phyloP scores from a whole-genome alignment of 2,329 filamentous ascomycete species.

The Exophiala alcalophila region DNA sequence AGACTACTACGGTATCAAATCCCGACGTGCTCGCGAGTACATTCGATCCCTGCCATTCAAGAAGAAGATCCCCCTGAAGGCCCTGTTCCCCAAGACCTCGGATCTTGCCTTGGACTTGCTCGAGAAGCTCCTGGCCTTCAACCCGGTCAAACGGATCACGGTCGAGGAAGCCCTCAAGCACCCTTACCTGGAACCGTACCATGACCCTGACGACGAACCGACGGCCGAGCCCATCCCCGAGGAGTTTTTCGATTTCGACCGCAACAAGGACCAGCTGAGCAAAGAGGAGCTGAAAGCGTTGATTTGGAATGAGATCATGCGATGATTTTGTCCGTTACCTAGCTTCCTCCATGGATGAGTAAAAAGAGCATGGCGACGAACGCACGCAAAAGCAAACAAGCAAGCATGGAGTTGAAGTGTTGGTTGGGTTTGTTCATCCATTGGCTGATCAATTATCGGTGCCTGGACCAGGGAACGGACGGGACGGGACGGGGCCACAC shows the following conservation, averaged over 20 bases:
- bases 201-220: conserved; percentile 97
- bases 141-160: conserved; percentile 96
- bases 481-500: too few relatives aligned
- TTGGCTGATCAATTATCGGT: too few relatives aligned
- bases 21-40: conserved; percentile 92
- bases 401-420: too few relatives aligned
- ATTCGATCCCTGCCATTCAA: conserved; percentile 98
- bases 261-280: conserved; percentile 97
- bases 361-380: too few relatives aligned
- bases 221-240: conserved; percentile 95
- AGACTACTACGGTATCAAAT: conserved; percentile 99
- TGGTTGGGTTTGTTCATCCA: too few relatives aligned
- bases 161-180: conserved; percentile 97
- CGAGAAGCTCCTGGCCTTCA: conserved; percentile 95
- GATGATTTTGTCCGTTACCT: conserved; percentile 38
- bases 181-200: conserved; percentile 96
- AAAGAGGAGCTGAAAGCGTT: conserved; percentile 96
- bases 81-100: conserved; percentile 98
- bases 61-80: conserved; percentile 98
- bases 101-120: conserved; percentile 89
- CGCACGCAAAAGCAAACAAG: too few relatives aligned
- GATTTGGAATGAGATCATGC: conserved; percentile 97
- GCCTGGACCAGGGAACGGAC: too few relatives aligned
- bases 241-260: conserved; percentile 99
- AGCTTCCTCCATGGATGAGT: neutral